A percentile compares a stretch with the other conserved stretches of the same genome.
phyloP scores from a whole-genome alignment of 768 basidiomycete genomes.

The Mycena latifolia region DNA sequence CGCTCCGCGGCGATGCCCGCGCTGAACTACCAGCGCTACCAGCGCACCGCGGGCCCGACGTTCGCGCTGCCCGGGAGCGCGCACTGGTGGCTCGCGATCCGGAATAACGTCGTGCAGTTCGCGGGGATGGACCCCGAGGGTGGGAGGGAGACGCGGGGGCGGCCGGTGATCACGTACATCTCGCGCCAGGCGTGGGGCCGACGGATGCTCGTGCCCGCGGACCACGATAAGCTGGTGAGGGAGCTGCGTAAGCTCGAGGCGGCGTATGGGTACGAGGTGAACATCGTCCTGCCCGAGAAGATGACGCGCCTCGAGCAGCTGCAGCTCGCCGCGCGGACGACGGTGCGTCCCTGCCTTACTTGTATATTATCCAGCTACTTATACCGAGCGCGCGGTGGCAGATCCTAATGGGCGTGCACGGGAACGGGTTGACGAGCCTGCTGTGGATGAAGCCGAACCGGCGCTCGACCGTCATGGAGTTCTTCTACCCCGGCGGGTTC shows the following conservation, averaged over 20 bases:
- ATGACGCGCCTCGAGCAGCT: constrained; percentile 88
- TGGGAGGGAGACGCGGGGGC: constrained; percentile 60
- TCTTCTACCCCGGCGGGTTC: constrained; percentile 89
- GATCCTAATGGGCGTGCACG: constrained; percentile 97
- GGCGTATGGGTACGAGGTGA: constrained; percentile 86
- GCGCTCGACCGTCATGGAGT: constrained; percentile 91
- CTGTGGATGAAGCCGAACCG: constrained; percentile 93
- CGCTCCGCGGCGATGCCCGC: constrained; percentile 87
- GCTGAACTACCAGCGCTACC: constrained; percentile 72
- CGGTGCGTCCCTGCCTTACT: constrained; percentile 61
- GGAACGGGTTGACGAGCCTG: constrained; percentile 90
- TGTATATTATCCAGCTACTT: no score
- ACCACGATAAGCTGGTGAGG: constrained; percentile 84
- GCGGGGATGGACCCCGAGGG: constrained; percentile 65
- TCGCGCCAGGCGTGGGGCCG: constrained; percentile 91
- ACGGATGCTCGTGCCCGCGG: constrained; percentile 79
- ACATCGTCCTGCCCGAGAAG: constrained; percentile 88
- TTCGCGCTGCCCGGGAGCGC: constrained; percentile 80
- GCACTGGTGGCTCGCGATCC: constrained; percentile 88
- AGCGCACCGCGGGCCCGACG: constrained; percentile 81
- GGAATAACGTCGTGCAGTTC: constrained; percentile 80
- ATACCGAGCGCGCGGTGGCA: constrained; percentile 45
- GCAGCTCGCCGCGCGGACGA: constrained; percentile 83
- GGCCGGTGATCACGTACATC: constrained; percentile 92
- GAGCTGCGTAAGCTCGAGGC: constrained; percentile 80